Conservation (phyloP, 352 stramenopile species). For the Phytophthora lateralis region DNA sequence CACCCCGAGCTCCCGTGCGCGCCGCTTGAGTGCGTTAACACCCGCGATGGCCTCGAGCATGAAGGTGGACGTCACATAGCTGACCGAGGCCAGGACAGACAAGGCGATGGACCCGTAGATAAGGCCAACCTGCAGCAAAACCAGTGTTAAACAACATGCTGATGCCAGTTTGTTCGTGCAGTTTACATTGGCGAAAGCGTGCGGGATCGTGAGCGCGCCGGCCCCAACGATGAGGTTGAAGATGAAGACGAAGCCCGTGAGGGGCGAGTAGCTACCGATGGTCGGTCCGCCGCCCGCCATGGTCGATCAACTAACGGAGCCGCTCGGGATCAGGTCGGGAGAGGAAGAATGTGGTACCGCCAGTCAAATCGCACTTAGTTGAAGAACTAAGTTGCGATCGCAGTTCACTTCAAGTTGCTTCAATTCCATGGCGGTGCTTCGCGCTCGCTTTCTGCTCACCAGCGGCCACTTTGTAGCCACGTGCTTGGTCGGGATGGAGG, state of each 20-base stretch:
- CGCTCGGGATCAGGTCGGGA: constrained; percentile 13
- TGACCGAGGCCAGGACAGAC: constrained; percentile 61
- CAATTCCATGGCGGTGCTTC: constrained; percentile 28
- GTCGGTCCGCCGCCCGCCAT: constrained; percentile 60
- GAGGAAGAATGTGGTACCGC: constrained; percentile 15
- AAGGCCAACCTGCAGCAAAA: constrained; percentile 55
- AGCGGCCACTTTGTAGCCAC: constrained; percentile 64
- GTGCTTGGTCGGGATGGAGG: constrained; percentile 35
- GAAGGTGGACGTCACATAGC: constrained; percentile 87
- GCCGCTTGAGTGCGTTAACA: constrained; percentile 77
- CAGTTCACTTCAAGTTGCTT: constrained; percentile 23
- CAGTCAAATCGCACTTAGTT: constrained; percentile 21
- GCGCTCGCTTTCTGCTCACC: constrained; percentile 62
- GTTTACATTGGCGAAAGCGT: constrained; percentile 80
- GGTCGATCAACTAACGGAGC: constrained; percentile 2
- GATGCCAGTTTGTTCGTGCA: background rate
- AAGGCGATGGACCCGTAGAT: constrained; percentile 76
- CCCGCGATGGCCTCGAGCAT: constrained; percentile 86
- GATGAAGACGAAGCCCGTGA: constrained; percentile 91
- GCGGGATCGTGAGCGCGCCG: constrained; percentile 85
- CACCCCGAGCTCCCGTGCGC: constrained; percentile 46
- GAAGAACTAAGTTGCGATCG: constrained; percentile 12
- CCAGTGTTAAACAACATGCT: background rate
- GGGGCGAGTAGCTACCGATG: constrained; percentile 81
- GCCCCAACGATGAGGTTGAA: constrained; percentile 91